phyloP scores from a whole-genome alignment of 2,329 filamentous ascomycete genomes.

The Cordyceps fumosorosea region DNA sequence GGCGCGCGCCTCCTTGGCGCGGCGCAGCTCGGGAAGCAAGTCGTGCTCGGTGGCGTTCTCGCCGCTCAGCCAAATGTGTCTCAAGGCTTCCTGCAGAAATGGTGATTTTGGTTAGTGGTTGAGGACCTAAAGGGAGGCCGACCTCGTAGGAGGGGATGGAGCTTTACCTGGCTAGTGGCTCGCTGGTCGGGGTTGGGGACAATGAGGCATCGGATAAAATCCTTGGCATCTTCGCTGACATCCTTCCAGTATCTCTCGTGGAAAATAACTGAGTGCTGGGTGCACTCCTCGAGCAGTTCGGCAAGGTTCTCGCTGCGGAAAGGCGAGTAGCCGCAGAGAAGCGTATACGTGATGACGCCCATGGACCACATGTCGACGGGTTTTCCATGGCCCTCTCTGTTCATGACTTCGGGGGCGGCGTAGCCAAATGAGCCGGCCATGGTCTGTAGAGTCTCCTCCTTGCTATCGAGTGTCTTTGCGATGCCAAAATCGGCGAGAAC shows the following conservation, averaged over 20 bases:
- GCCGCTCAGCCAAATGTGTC: conserved; percentile 84
- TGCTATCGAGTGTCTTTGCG: conserved; percentile 90
- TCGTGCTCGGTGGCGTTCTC: conserved; percentile 92
- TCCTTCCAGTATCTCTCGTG: conserved; percentile 99
- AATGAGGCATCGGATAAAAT: conserved; percentile 80
- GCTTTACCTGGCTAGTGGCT: conserved; percentile 59
- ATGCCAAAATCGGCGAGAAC: conserved; percentile 98
- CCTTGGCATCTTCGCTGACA: conserved; percentile 89
- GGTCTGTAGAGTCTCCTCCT: conserved; percentile 87
- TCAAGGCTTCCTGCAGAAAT: conserved; percentile 58
- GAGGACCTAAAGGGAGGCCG: conserved; percentile 8
- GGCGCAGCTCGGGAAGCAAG: conserved; percentile 85
- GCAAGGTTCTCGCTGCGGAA: conserved; percentile 92
- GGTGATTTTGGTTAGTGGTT: not conserved
- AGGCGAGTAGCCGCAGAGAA: conserved; percentile 95
- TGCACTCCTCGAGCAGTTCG: conserved; percentile 93
- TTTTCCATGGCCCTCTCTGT: conserved; percentile 95
- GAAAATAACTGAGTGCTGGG: conserved; percentile 76
- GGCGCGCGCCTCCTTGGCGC: conserved; percentile 84
- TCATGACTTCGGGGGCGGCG: conserved; percentile 95
- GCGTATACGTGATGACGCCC: conserved; percentile 96
- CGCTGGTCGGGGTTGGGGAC: conserved; percentile 72
- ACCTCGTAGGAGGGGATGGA: conserved; percentile 14
- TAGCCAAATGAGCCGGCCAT: conserved; percentile 99
- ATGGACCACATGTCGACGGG: conserved; percentile 99